A percentile compares a stretch with the other conserved stretches of the same genome.
Conservation (phyloP, 352 stramenopile genomes). For the Phytophthora multivora region DNA sequence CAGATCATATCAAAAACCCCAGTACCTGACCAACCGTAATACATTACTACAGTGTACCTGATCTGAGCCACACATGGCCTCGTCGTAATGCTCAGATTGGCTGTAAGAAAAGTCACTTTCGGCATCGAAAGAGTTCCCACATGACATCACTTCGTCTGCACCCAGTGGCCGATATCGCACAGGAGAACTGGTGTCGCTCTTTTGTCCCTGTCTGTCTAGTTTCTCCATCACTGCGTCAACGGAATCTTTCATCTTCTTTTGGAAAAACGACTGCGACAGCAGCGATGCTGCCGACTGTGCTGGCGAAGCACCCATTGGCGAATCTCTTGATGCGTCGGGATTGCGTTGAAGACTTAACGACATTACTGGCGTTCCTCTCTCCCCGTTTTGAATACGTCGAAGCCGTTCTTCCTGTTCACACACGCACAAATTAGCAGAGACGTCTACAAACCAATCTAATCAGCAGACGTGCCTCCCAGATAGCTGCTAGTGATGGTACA, state of each 20-base stretch:
- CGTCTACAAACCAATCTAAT: background rate
- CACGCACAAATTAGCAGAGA: background rate
- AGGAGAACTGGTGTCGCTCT: constrained; percentile 4
- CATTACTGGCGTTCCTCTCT: constrained; percentile 50
- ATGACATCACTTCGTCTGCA: constrained; percentile 32
- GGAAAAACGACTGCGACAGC: constrained; percentile 84
- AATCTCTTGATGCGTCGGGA: constrained; percentile 7
- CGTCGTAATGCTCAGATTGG: constrained; percentile 31
- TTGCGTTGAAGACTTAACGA: constrained; percentile 65
- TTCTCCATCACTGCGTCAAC: constrained; percentile 57
- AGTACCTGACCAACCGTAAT: background rate
- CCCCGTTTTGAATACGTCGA: constrained; percentile 54
- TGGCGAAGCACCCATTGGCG: constrained; percentile 30
- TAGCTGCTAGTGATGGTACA: constrained; percentile 78
- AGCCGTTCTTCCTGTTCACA: constrained; percentile 68
- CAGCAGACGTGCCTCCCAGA: constrained; percentile 70
- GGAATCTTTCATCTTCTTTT: constrained; percentile 76
- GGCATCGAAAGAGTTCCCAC: constrained; percentile 50
- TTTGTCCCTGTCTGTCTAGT: constrained; percentile 33
- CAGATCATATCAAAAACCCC: background rate
- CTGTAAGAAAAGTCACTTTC: constrained; percentile 62
- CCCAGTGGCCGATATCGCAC: constrained; percentile 6
- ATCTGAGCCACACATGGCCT: constrained; percentile 6
- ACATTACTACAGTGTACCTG: constrained; percentile 12
- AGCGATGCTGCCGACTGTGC: constrained; percentile 51